Evolutionary conservation across 768 basidiomycete genomes (phyloP), one percentile per base, ranked within the genome.

Genomic region (Jaapia argillacea): DNA sequence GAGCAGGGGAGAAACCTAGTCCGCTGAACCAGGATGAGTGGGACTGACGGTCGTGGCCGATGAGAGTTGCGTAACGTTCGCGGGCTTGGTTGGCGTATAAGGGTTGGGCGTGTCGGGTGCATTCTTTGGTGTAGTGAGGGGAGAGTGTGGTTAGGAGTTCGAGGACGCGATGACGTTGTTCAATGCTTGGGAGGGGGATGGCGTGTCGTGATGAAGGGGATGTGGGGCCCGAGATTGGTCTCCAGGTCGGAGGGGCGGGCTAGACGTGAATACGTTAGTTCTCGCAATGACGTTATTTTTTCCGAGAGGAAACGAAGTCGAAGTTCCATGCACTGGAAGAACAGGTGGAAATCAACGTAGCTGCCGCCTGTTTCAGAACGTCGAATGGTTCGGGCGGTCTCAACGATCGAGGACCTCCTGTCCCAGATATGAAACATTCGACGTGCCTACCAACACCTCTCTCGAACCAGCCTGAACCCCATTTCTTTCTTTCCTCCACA

Each of bases 101-200:
- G 5, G 82, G 77, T 59, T 97, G 94, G 4, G 88, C 71, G 53
- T 74, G 71, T 41, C 87, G 77, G 5, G 87, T 89, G 65, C 93
- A 98, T 64, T 93, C 84, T 45, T 81, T 82, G 16, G 96, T 98
- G 60, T 98, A 84, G 57, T 96, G 90, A 0, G 91, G 80, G 0
- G 90, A 80, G 38, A 99, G 75, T 3, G 84, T 82, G 23, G 85
- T 85, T 44, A 99, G 72, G 42, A 97, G 74, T 44, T 90, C 80
- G 26, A 98, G 74, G 10, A 98, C 79, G 20, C 92, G 83, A 22
- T 71, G 70, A 12, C 96, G 83, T 61, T 98, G 91, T 36, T 84
- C 80, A 10, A 82, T 59, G 0, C 85, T 87, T 1, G 94, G 94
- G 1, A 86, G 69, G 22, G 77, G 72, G 36, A 88, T 70, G 13